Conservation (phyloP, 2,329 filamentous ascomycete species). For the Colletotrichum lupini region DNA sequence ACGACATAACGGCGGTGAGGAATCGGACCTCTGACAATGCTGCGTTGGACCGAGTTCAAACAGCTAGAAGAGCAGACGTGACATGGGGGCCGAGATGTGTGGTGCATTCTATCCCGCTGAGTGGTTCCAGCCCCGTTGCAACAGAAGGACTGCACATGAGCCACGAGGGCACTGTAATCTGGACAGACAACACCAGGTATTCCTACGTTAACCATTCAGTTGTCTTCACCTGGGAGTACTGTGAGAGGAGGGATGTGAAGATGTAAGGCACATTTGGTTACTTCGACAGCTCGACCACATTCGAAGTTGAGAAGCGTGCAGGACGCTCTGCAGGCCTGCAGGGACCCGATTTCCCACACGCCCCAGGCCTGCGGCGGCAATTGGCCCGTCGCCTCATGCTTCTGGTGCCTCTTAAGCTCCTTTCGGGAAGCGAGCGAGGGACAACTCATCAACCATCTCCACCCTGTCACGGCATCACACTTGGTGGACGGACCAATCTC, state of each 20-base stretch:
- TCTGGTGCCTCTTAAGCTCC: constrained; percentile 18
- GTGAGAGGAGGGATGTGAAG: background rate
- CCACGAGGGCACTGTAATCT: too few species aligned
- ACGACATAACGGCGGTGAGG: constrained; percentile 4
- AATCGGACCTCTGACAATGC: background rate
- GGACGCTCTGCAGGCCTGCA: background rate
- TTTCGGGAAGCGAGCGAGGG: constrained; percentile 34
- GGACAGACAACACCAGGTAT: too few species aligned
- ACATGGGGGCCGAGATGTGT: background rate
- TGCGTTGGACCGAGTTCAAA: background rate
- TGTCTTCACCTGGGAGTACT: background rate
- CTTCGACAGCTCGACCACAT: background rate
- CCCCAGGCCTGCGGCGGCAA: constrained; percentile 33
- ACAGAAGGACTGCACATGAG: constrained; percentile 9
- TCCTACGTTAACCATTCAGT: too few species aligned
- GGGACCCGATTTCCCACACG: constrained; percentile 22
- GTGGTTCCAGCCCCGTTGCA: constrained; percentile 10
- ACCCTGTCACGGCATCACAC: constrained; percentile 15
- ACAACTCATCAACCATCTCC: constrained; percentile 34
- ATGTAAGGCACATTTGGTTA: background rate
- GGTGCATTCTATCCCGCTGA: constrained; percentile 5
- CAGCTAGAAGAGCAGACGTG: background rate
- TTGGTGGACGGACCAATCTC: background rate
- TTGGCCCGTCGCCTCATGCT: constrained; percentile 24
- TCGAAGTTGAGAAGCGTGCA: background rate